Conservation (phyloP, 371 early-diverging fungal species). For the Circinella umbellata region DNA sequence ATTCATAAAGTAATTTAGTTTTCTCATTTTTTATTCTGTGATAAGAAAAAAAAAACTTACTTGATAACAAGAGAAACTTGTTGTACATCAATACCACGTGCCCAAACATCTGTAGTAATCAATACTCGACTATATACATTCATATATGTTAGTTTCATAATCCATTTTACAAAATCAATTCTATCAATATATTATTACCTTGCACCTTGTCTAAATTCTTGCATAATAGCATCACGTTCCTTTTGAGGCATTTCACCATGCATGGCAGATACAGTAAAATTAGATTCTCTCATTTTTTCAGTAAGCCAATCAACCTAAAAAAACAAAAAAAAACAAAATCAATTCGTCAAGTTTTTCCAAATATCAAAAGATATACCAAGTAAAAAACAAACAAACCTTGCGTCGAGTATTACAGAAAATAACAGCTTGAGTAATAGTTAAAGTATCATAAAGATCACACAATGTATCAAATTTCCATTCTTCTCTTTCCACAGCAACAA, state of each 20-base stretch:
- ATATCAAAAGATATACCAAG: neutral
- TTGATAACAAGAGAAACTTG: constrained; percentile 92
- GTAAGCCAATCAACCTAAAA: constrained; percentile 93
- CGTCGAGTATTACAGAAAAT: constrained; percentile 99
- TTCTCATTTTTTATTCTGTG: no score
- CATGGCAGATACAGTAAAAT: constrained; percentile 98
- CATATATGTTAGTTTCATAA: neutral
- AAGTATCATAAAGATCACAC: constrained; percentile 95
- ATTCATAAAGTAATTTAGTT: no score
- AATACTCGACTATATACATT: constrained; percentile 75
- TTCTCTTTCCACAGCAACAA: constrained; percentile 95
- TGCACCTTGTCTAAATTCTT: constrained; percentile 88
- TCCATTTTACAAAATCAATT: neutral
- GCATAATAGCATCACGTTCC: constrained; percentile 91
- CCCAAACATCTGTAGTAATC: constrained; percentile 95
- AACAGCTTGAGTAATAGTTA: constrained; percentile 98
- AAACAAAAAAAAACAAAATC: neutral
- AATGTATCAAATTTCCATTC: constrained; percentile 97
- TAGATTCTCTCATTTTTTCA: constrained; percentile 89
- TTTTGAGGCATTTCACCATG: constrained; percentile 98
- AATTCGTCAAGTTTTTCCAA: neutral
- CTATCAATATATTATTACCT: constrained; percentile 39
- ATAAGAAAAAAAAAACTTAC: no score
- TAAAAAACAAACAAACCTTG: constrained; percentile 66
- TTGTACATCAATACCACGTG: constrained; percentile 98